Evolutionary conservation across 2,329 filamentous ascomycete genomes (phyloP).

Genomic region (Cercospora sp.): DNA sequence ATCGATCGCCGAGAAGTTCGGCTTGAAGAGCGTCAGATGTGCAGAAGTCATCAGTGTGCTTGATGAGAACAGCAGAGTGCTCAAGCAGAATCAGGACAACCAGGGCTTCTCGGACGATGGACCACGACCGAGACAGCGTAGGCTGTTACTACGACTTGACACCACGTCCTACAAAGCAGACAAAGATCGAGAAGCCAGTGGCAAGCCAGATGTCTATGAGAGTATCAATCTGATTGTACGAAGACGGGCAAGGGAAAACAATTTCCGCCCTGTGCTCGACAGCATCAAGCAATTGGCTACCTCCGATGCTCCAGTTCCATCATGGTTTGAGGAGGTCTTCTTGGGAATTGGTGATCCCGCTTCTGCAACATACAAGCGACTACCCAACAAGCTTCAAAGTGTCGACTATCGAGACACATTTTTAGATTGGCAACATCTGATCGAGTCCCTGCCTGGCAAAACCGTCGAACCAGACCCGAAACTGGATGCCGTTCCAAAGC

Average conservation of each 20-base stretch:
- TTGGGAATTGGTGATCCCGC: constrained; percentile 94
- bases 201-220: constrained; percentile 78
- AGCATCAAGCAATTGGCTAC: constrained; percentile 85
- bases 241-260: constrained; percentile 85
- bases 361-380: constrained; percentile 78
- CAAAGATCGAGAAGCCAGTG: constrained; percentile 62
- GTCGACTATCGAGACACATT: constrained; percentile 95
- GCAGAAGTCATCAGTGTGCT: constrained; percentile 84
- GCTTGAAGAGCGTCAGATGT: constrained; percentile 70
- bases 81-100: constrained; percentile 58
- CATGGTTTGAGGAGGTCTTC: constrained; percentile 95
- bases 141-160: constrained; percentile 80
- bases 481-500: constrained; percentile 71
- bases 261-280: constrained; percentile 90
- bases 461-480: constrained; percentile 76
- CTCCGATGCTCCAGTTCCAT: constrained; percentile 79
- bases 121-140: constrained; percentile 60
- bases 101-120: constrained; percentile 64
- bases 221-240: constrained; percentile 83
- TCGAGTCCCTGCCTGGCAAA: constrained; percentile 85
- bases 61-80: constrained; percentile 76
- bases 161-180: constrained; percentile 75
- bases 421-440: constrained; percentile 88
- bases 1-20: constrained; percentile 60
- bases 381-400: constrained; percentile 73